Base-by-base conservation (phyloP, 495 filamentous ascomycete genomes). In the Staphylotrichum longicolle region DNA sequence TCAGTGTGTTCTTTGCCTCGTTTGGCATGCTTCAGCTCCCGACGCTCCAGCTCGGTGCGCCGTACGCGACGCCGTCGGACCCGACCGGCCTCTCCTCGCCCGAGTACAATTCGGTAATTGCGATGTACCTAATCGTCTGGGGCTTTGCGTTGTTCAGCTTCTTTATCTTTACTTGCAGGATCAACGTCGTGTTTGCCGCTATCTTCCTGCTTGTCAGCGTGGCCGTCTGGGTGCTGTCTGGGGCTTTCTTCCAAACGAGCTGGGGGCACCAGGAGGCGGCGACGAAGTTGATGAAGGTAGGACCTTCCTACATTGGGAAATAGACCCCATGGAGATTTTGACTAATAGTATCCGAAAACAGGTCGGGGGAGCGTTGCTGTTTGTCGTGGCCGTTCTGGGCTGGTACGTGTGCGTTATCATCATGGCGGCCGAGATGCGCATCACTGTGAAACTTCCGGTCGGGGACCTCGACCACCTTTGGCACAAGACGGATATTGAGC, bases 401-500 rank as follows among this genome's bases (percentile, higher is more conserved):
- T 85, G 78, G 78, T 83, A 83, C 59, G 82, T 83, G 75, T 77
- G 75, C 46, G 77, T 83, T 52, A 76, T 80, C 30, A 80, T 80
- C 61, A 81, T 84, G 80, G 78, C 78, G 0, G 79, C 75, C 9
- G 81, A 84, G 71, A 83, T 83, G 80, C 71, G 82, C n/a, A 77
- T 83, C 56, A 74, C 74, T 0, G 49, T 84, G 54, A 80, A 75
- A 10, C 70, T 84, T 7, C 81, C 81, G 0, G 80, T 84, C 10
- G 80, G 81, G 14, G 82, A 83, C 52, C 69, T 84, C 7, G 81
- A 71, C 37, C 80, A 78, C 53, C 78, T 81, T 54, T 84, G 81
- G 81, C 79, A 76, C 7, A 71, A 60, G 45, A 80, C 80, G 0
- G 78, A 82, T 61, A 69, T 81, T 8, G 70, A 77, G 32, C 55